A percentile compares a stretch with the other conserved stretches of the same genome.
phyloP scores from a whole-genome alignment of 225 moss, liverwort and hornwort species.

The Neckera pumila region DNA sequence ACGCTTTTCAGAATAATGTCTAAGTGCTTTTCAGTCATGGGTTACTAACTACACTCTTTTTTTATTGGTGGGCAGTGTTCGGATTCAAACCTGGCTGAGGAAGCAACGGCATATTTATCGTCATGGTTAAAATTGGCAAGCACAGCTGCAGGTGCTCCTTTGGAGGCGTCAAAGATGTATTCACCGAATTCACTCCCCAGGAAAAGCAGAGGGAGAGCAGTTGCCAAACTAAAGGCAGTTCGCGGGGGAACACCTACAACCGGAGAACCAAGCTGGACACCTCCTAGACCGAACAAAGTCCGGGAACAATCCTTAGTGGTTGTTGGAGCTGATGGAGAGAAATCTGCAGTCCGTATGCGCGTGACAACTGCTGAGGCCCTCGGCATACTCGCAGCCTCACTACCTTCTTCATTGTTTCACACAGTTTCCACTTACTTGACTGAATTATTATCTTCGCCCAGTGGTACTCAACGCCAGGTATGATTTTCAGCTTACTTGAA shows the following conservation, averaged over 20 bases:
- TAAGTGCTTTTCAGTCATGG: background rate
- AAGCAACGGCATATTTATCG: constrained; percentile 55
- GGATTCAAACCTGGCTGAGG: constrained; percentile 49
- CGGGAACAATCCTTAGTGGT: constrained; percentile 56
- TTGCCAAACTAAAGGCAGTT: constrained; percentile 59
- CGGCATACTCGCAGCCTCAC: constrained; percentile 65
- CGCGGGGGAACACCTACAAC: constrained; percentile 24
- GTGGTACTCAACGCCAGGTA: constrained; percentile 86
- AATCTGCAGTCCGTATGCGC: constrained; percentile 79
- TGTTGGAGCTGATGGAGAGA: constrained; percentile 87
- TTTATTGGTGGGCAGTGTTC: constrained; percentile 42
- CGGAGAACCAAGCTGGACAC: constrained; percentile 60
- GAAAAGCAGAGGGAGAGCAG: constrained; percentile 55
- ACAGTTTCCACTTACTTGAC: constrained; percentile 31
- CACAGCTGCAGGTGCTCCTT: constrained; percentile 59
- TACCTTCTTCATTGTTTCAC: constrained; percentile 42
- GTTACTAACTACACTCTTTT: background rate
- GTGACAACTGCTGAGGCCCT: constrained; percentile 75
- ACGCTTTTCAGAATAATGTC: background rate
- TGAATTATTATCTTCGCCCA: constrained; percentile 47
- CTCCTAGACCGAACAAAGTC: constrained; percentile 41
- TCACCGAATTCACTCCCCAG: constrained; percentile 62
- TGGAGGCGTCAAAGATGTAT: constrained; percentile 78
- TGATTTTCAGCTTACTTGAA: background rate
- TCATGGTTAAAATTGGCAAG: constrained; percentile 89